Evolutionary conservation across 805 yeast genomes (phyloP), one percentile per base, ranked within the genome.

Genomic region (Suhomyces vadensis): DNA sequence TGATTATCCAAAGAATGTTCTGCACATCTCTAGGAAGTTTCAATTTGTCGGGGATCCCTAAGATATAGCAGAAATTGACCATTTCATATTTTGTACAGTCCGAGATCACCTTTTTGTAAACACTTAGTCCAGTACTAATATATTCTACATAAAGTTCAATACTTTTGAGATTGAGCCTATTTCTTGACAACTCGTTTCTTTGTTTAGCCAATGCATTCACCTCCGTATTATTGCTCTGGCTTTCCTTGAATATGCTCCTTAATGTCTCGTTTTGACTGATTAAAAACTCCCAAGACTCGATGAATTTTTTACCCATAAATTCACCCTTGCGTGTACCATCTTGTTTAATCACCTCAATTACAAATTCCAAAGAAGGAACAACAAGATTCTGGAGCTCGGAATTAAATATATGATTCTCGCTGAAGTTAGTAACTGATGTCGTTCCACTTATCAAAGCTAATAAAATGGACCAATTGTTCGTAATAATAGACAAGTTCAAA

Each of bases 271-370:
- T 31, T 24, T 44, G 38, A 10, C 11, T 25, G 9, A 22, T 22
- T 24, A 52, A 36, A 16, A 43, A 54, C 7, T 57, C 60, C 78
- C 81, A 79, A 37, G 80, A 53, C 4, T 76, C 79, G 21, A 67
- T 48, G 43, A 79, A 79, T 42, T 76, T 68, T 20, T 68, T 60
- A 4, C 73, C 57, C 48, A 81, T 58, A 50, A 81, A 82, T 11
- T 70, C 61, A 31, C 78, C 80, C 11, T 67, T 65, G 48, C 62
- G 73, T 27, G 56, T 57, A 5, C 45, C 46, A 42, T 71, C 77
- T 14, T 58, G 58, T 11, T 55, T 44, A 5, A 71, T 29, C 5
- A 69, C 57, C 2, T 46, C 50, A 1, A 57, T 54, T 10, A 60
- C 55, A 13, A 71, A 54, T 35, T 63, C 62, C 35, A 69, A 43